Evolutionary conservation across 108 stramenopile species (phyloP).

Genomic region (Skeletonema potamos): DNA sequence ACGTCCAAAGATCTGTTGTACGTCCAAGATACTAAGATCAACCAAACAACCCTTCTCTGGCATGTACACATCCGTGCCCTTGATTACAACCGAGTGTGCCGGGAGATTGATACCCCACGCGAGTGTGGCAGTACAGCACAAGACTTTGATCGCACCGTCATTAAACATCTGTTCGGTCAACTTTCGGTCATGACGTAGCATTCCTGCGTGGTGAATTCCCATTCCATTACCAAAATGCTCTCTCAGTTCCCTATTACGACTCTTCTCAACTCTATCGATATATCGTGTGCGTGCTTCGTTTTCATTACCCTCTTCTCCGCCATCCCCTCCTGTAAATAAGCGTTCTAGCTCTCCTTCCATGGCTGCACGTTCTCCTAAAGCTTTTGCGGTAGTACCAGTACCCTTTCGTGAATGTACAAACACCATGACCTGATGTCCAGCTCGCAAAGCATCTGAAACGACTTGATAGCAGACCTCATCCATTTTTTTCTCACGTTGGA

Average conservation of each 20-base stretch:
- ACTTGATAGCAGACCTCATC: constrained; percentile 92
- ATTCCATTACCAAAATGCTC: constrained; percentile 91
- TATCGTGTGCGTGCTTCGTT: constrained; percentile 67
- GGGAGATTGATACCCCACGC: constrained; percentile 96
- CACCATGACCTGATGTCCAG: constrained; percentile 99
- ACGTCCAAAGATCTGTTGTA: constrained; percentile 98
- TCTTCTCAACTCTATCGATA: constrained; percentile 75
- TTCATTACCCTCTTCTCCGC: constrained; percentile 45
- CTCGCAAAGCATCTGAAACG: constrained; percentile 82
- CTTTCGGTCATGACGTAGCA: constrained; percentile 95
- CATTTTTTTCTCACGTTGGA: constrained; percentile 80
- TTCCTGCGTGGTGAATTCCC: constrained; percentile 99
- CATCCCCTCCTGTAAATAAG: constrained; percentile 66
- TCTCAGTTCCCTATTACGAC: constrained; percentile 84
- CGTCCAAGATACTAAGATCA: constrained; percentile 96
- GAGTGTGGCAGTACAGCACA: constrained; percentile 97
- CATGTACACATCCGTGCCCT: constrained; percentile 99
- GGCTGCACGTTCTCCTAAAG: constrained; percentile 75
- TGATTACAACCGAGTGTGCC: constrained; percentile 94
- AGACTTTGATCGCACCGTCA: constrained; percentile 94
- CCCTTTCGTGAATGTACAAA: constrained; percentile 99
- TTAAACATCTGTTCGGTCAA: constrained; percentile 95
- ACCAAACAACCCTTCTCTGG: constrained; percentile 96
- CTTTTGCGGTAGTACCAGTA: constrained; percentile 88
- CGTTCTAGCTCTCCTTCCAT: constrained; percentile 62